phyloP scores from a whole-genome alignment of 2,329 filamentous ascomycete genomes.

The Trichoderma koningii region DNA sequence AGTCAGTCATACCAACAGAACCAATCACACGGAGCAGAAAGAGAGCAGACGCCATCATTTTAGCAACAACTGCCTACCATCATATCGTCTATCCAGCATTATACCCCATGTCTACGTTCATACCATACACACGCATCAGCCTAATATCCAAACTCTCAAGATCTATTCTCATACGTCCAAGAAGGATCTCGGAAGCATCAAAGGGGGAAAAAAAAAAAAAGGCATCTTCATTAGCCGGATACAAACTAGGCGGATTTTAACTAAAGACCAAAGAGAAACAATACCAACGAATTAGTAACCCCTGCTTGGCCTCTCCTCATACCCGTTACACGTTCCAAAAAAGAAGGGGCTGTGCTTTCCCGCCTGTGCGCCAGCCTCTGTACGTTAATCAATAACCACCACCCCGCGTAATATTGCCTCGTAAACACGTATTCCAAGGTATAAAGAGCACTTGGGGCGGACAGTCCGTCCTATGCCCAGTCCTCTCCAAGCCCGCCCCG shows the following conservation, averaged over 20 bases:
- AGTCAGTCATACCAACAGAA: too few relatives aligned
- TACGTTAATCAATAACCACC: slow-evolving; percentile 23
- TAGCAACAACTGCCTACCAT: neutral
- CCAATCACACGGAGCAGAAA: too few relatives aligned
- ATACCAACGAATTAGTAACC: slow-evolving; percentile 31
- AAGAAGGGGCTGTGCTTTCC: slow-evolving; percentile 32
- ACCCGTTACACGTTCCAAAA: slow-evolving; percentile 32
- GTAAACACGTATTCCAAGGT: slow-evolving; percentile 24
- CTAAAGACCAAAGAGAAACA: slow-evolving; percentile 32
- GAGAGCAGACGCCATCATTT: neutral
- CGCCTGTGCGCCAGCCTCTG: slow-evolving; percentile 36
- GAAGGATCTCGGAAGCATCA: neutral
- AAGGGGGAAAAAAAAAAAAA: neutral
- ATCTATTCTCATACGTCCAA: too few relatives aligned
- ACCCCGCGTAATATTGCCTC: slow-evolving; percentile 24
- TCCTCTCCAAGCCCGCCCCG: slow-evolving; percentile 5
- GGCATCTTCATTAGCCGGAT: slow-evolving; percentile 29
- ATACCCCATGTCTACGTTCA: neutral
- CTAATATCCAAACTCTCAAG: too few relatives aligned
- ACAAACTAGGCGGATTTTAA: slow-evolving; percentile 30
- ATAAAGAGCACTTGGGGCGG: slow-evolving; percentile 7
- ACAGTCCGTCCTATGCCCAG: neutral
- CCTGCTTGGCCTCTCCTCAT: slow-evolving; percentile 32
- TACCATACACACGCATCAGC: too few relatives aligned
- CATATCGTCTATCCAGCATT: neutral